Evolutionary conservation across 768 basidiomycete genomes (phyloP).

Genomic region (Mycena maculata): DNA sequence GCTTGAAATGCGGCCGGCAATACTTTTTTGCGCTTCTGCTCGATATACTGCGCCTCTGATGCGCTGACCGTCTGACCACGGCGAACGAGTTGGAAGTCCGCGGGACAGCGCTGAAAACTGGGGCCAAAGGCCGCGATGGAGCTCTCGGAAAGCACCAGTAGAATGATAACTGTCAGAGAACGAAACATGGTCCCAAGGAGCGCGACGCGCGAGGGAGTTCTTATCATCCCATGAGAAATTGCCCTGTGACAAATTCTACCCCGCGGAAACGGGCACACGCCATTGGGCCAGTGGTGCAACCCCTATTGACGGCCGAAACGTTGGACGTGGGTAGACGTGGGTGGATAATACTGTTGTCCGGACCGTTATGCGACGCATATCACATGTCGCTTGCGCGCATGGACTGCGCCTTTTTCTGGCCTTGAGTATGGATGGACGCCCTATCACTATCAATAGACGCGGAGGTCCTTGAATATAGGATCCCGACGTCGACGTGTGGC

Average conservation of each 20-base stretch:
- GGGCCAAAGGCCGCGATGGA: conserved; percentile 22
- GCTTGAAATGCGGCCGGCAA: conserved; percentile 52
- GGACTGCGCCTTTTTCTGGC: too few relatives aligned
- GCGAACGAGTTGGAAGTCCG: conserved; percentile 31
- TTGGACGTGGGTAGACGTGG: too few relatives aligned
- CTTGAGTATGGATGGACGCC: too few relatives aligned
- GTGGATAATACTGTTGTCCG: too few relatives aligned
- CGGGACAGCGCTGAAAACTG: conserved; percentile 25
- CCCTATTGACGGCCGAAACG: too few relatives aligned
- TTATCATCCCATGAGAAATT: not conserved
- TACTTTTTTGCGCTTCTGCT: conserved; percentile 46
- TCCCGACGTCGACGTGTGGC: too few relatives aligned
- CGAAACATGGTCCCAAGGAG: not conserved
- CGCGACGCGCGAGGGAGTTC: not conserved
- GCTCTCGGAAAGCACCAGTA: conserved; percentile 5
- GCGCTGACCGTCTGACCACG: conserved; percentile 48
- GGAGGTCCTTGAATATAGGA: too few relatives aligned
- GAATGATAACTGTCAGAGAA: not conserved
- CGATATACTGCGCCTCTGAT: conserved; percentile 51
- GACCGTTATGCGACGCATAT: too few relatives aligned
- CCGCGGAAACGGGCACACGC: not conserved
- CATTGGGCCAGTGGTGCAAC: too few relatives aligned
- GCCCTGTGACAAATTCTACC: not conserved
- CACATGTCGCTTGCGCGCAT: too few relatives aligned
- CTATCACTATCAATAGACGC: too few relatives aligned